A percentile compares a stretch with the other conserved stretches of the same genome.
phyloP scores from a whole-genome alignment of 2,329 filamentous ascomycete genomes.

The Epichloe hybrida region DNA sequence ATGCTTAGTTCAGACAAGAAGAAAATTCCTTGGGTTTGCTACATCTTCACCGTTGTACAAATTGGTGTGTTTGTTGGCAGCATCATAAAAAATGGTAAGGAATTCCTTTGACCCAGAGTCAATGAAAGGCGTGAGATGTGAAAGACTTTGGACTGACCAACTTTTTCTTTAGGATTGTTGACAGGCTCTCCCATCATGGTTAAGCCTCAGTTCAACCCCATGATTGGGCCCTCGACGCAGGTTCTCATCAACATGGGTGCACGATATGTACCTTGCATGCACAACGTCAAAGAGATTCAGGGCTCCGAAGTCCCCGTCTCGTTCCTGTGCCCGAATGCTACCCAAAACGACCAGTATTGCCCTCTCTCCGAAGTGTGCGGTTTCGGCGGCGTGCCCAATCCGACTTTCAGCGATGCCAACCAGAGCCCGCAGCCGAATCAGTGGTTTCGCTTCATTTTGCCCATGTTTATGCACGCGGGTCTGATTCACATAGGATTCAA shows the following conservation, averaged over 20 bases:
- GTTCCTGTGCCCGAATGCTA: conserved; percentile 77
- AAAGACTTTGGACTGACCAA: neutral
- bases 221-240: conserved; percentile 88
- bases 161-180: conserved; percentile 41
- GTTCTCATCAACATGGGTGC: conserved; percentile 96
- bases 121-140: conserved; percentile 1
- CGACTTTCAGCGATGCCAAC: conserved; percentile 37
- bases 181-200: conserved; percentile 70
- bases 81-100: conserved; percentile 73
- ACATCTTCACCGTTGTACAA: conserved; percentile 63
- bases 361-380: conserved; percentile 71
- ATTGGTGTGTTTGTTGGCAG: conserved; percentile 80
- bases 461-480: conserved; percentile 91
- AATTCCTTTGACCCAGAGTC: neutral
- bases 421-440: conserved; percentile 62
- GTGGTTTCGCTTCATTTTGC: conserved; percentile 92
- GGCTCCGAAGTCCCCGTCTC: conserved; percentile 31
- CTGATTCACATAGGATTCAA: conserved; percentile 95
- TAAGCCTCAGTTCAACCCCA: conserved; percentile 80
- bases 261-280: conserved; percentile 89
- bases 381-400: conserved; percentile 60
- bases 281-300: conserved; percentile 57
- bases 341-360: conserved; percentile 48
- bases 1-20: conserved; percentile 44
- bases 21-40: conserved; percentile 67